phyloP scores from a whole-genome alignment of 805 yeast species.

The Brettanomyces anomalus region DNA sequence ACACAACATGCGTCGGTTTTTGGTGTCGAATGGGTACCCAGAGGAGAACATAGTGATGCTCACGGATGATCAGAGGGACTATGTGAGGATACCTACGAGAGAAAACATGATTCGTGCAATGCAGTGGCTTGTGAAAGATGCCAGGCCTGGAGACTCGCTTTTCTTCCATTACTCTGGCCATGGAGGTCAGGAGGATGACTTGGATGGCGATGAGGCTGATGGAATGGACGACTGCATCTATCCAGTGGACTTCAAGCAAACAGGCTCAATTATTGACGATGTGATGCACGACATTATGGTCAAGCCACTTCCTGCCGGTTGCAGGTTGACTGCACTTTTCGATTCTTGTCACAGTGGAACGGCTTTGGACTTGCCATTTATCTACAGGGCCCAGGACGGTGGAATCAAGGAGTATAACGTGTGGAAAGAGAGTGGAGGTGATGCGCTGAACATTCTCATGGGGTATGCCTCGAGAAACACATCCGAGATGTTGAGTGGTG shows the following conservation, averaged over 20 bases:
- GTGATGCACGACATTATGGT: slow-evolving; percentile 66
- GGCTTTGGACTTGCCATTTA: slow-evolving; percentile 69
- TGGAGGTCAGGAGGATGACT: slow-evolving; percentile 67
- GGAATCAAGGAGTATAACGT: slow-evolving; percentile 73
- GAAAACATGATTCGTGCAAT: slow-evolving; percentile 68
- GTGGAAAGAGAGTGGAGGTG: slow-evolving; percentile 66
- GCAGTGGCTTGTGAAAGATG: slow-evolving; percentile 72
- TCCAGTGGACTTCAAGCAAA: slow-evolving; percentile 40
- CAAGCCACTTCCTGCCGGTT: slow-evolving; percentile 59
- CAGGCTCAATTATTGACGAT: slow-evolving; percentile 69
- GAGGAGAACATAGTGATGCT: slow-evolving; percentile 50
- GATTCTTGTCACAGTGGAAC: slow-evolving; percentile 88
- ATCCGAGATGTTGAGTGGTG: slow-evolving; percentile 32
- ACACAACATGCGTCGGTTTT: slow-evolving; percentile 34
- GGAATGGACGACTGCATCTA: slow-evolving; percentile 30
- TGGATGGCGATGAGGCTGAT: slow-evolving; percentile 29
- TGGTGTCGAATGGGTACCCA: slow-evolving; percentile 36
- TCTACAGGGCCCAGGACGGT: slow-evolving; percentile 71
- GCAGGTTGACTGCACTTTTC: slow-evolving; percentile 68
- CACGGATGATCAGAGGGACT: slow-evolving; percentile 45
- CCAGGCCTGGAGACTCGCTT: slow-evolving; percentile 67
- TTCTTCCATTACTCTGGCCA: slow-evolving; percentile 85
- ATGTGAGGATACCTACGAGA: slow-evolving; percentile 48
- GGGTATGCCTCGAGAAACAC: slow-evolving; percentile 55
- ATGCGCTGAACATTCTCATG: slow-evolving; percentile 48